Evolutionary conservation across 306 rosid species (phyloP).

Genomic region (Quillaja saponaria): DNA sequence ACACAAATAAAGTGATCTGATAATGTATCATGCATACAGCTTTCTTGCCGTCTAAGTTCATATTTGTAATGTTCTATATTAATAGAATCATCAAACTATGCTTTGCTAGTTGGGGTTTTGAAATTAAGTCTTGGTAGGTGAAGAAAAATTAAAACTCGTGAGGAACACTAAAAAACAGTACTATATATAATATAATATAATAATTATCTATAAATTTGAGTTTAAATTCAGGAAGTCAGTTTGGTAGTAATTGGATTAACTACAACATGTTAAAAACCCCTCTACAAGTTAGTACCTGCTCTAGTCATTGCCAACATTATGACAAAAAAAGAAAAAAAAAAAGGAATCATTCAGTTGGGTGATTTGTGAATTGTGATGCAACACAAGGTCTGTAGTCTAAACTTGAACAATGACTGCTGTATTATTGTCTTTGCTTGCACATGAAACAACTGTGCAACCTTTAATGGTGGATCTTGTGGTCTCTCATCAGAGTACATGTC

Average conservation of each 20-base stretch:
- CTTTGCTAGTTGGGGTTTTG: slow-evolving; percentile 9
- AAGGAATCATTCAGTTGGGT: too few relatives aligned
- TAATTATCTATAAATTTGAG: slow-evolving; percentile 10
- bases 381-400: not conserved
- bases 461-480: slow-evolving; percentile 27
- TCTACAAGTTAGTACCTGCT: not conserved
- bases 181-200: not conserved
- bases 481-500: slow-evolving; percentile 18
- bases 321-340: too few relatives aligned
- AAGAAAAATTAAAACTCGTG: slow-evolving; percentile 5
- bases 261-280: not conserved
- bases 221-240: slow-evolving; percentile 6
- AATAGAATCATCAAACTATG: too few relatives aligned
- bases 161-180: not conserved
- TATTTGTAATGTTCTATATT: slow-evolving; percentile 10
- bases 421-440: slow-evolving; percentile 27
- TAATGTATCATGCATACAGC: slow-evolving; percentile 23
- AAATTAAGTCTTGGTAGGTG: not conserved
- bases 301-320: slow-evolving; percentile 13
- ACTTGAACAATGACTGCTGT: slow-evolving; percentile 10
- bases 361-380: too few relatives aligned
- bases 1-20: slow-evolving; percentile 22
- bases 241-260: slow-evolving; percentile 33
- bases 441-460: slow-evolving; percentile 27
- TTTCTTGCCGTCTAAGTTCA: slow-evolving; percentile 55